These are phyloP conservation scores for Talaromyces rugulosus DNA, from an alignment of 2,329 filamentous ascomycete genomes.

Conservation along the genomic window DNA sequence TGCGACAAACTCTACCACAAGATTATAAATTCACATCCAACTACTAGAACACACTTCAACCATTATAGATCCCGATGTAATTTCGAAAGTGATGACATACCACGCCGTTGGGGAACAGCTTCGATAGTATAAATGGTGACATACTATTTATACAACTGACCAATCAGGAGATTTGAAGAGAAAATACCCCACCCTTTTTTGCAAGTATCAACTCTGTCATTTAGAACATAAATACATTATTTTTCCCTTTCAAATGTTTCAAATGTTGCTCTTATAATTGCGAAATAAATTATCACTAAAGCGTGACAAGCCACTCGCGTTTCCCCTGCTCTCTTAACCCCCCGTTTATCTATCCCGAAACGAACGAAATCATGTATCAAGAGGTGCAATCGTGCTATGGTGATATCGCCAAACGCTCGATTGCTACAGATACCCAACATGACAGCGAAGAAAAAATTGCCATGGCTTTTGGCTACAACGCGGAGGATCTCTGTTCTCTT, in stretches of 20 bases:
- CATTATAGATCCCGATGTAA: not conserved
- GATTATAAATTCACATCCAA: not conserved
- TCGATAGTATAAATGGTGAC: not conserved
- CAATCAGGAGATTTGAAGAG: not conserved
- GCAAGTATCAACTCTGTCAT: not conserved
- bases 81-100: not conserved
- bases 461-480: conserved; percentile 51
- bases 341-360: not conserved
- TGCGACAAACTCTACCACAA: too few relatives aligned
- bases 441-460: conserved; percentile 43
- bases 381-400: conserved; percentile 6
- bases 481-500: conserved; percentile 44
- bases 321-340: not conserved
- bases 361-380: not conserved
- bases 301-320: too few relatives aligned
- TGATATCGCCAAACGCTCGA: conserved; percentile 5
- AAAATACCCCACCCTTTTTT: not conserved
- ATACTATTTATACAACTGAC: not conserved
- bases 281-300: too few relatives aligned
- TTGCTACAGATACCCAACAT: conserved; percentile 26
- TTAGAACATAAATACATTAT: not conserved
- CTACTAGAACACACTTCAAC: not conserved
- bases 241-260: not conserved
- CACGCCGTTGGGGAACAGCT: not conserved
- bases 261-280: not conserved